Evolutionary conservation across 305 asterid genomes (phyloP).

Genomic region (Solanum chacoense): DNA sequence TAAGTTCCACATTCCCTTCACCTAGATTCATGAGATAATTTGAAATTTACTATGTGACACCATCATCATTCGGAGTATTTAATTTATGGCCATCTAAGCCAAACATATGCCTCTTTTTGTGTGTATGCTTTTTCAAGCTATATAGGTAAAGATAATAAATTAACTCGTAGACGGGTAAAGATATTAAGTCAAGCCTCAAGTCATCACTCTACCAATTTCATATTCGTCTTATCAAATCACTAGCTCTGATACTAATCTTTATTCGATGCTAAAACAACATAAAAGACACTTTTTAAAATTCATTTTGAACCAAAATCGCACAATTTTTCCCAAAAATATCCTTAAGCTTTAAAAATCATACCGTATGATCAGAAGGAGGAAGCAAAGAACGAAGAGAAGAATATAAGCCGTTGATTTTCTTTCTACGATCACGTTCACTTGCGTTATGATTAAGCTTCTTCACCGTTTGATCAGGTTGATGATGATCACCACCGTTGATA

Average conservation of each 20-base stretch:
- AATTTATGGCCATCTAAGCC: background rate
- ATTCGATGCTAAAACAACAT: background rate
- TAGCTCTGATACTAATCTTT: background rate
- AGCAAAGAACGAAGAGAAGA: conserved; percentile 17
- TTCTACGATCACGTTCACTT: conserved; percentile 12
- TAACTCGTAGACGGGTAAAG: background rate
- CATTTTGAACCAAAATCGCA: background rate
- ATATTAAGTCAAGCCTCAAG: background rate
- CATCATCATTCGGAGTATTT: background rate
- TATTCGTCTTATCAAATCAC: background rate
- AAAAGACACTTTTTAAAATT: background rate
- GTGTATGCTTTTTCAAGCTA: background rate
- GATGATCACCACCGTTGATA: background rate
- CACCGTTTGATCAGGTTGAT: background rate
- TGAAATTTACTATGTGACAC: background rate
- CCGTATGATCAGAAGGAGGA: conserved; percentile 6
- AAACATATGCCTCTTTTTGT: background rate
- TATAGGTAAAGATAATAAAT: background rate
- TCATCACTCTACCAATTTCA: background rate
- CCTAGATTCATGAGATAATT: background rate
- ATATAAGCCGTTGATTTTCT: conserved; percentile 6
- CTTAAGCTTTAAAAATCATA: background rate
- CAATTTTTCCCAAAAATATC: background rate
- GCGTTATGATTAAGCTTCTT: conserved; percentile 11
- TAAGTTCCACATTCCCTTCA: background rate